phyloP scores from a whole-genome alignment of 2,329 filamentous ascomycete species.

The Aspergillus thermomutatus region DNA sequence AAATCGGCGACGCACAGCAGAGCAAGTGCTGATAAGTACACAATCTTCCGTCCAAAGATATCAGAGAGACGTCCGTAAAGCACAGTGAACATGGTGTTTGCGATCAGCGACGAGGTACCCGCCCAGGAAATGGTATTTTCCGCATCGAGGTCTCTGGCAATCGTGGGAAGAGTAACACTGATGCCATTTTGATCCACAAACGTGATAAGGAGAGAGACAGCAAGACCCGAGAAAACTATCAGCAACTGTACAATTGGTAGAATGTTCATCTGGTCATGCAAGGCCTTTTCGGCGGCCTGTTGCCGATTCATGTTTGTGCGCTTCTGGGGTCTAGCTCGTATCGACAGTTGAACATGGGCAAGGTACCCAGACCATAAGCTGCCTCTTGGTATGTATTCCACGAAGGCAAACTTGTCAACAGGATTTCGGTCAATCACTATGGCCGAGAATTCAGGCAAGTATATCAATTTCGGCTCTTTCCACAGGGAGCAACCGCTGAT shows the following conservation, averaged over 20 bases:
- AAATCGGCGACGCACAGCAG: slow-evolving; percentile 57
- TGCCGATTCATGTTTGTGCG: slow-evolving; percentile 28
- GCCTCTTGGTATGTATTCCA: background rate
- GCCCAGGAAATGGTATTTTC: slow-evolving; percentile 62
- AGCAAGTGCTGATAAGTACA: slow-evolving; percentile 53
- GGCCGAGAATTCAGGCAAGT: background rate
- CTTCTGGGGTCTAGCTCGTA: slow-evolving; percentile 5
- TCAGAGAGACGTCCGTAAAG: slow-evolving; percentile 62
- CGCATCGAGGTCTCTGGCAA: slow-evolving; percentile 47
- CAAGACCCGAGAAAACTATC: slow-evolving; percentile 51
- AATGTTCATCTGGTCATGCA: slow-evolving; percentile 58
- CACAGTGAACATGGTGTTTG: slow-evolving; percentile 63
- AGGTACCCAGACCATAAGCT: background rate
- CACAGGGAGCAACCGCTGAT: background rate
- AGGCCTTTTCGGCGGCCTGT: slow-evolving; percentile 42
- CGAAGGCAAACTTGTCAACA: background rate
- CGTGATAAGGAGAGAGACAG: slow-evolving; percentile 52
- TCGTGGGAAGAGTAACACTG: slow-evolving; percentile 51
- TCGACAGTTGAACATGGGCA: background rate
- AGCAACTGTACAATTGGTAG: slow-evolving; percentile 48
- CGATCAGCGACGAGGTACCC: slow-evolving; percentile 66
- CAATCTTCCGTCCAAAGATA: slow-evolving; percentile 58
- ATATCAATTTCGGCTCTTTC: background rate
- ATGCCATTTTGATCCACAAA: slow-evolving; percentile 60
- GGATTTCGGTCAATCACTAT: background rate